These are phyloP conservation scores for Aspergillus incahuasiensis DNA, from an alignment of 495 filamentous ascomycete species.

Conservation along the genomic window DNA sequence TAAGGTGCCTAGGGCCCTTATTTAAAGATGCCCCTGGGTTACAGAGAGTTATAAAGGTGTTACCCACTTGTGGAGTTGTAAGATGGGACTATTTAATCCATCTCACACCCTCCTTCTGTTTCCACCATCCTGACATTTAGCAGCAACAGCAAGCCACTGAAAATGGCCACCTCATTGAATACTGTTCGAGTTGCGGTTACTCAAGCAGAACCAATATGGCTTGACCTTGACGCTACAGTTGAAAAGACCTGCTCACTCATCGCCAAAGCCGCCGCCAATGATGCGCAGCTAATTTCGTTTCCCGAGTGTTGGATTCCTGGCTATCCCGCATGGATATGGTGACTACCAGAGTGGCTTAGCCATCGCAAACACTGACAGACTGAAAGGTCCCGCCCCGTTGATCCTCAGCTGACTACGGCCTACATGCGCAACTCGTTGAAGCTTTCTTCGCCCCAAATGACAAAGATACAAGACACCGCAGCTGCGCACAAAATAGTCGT, in stretches of 20 bases:
- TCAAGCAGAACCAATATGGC: slow-evolving; percentile 52
- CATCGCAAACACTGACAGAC: too few relatives aligned
- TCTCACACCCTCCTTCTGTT: too few relatives aligned
- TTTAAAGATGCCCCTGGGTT: too few relatives aligned
- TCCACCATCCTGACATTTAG: background rate
- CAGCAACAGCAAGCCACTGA: background rate
- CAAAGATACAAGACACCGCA: slow-evolving; percentile 36
- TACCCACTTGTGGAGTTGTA: too few relatives aligned
- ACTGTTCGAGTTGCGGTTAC: slow-evolving; percentile 41
- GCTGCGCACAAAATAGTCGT: slow-evolving; percentile 43
- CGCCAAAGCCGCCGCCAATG: slow-evolving; percentile 45
- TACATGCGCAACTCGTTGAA: slow-evolving; percentile 51
- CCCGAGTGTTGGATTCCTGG: slow-evolving; percentile 54
- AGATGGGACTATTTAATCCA: too few relatives aligned
- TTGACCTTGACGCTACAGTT: slow-evolving; percentile 46
- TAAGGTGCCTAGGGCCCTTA: too few relatives aligned
- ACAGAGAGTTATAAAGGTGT: too few relatives aligned
- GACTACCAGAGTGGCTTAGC: too few relatives aligned
- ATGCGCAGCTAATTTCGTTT: slow-evolving; percentile 50
- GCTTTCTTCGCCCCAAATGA: slow-evolving; percentile 44
- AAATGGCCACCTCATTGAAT: background rate
- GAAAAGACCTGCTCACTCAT: slow-evolving; percentile 50
- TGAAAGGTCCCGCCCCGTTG: slow-evolving; percentile 40
- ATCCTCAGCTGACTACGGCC: slow-evolving; percentile 34
- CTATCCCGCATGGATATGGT: slow-evolving; percentile 59